Evolutionary conservation across 75 land plant genomes (phyloP).

Genomic region (Picea sitchensis): DNA sequence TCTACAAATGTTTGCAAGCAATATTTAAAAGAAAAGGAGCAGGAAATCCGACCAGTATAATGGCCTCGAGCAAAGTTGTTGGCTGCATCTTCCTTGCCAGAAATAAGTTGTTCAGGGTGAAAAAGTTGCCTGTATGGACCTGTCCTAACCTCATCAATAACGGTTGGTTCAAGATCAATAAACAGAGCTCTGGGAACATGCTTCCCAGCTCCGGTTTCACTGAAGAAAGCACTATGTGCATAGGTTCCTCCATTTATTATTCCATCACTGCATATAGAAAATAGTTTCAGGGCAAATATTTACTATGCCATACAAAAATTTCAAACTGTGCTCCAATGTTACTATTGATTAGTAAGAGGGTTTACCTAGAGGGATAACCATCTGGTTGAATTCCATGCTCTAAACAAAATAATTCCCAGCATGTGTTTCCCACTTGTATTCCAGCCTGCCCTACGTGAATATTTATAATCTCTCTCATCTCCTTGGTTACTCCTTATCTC

Average conservation of each 20-base stretch:
- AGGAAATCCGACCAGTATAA: constrained; percentile 21
- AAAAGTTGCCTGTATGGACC: constrained; percentile 61
- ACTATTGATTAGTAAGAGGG: not conserved
- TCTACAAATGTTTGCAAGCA: not conserved
- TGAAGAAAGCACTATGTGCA: constrained; percentile 62
- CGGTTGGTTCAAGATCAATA: constrained; percentile 59
- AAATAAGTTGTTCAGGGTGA: constrained; percentile 61
- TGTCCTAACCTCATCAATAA: constrained; percentile 50
- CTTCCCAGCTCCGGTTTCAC: constrained; percentile 52
- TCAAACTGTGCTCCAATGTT: not conserved
- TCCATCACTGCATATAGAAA: constrained; percentile 10
- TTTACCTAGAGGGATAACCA: constrained; percentile 21
- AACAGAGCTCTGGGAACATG: constrained; percentile 62
- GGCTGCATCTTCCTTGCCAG: constrained; percentile 55
- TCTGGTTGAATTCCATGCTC: constrained; percentile 25
- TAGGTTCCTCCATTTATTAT: constrained; percentile 24
- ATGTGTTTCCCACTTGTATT: constrained; percentile 27
- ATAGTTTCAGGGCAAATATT: not conserved
- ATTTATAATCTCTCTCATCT: constrained; percentile 35
- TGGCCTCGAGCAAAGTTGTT: constrained; percentile 41
- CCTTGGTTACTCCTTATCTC: not conserved
- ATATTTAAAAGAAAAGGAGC: not conserved
- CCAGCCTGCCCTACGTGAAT: constrained; percentile 32
- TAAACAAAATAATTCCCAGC: constrained; percentile 30
- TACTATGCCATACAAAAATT: not conserved